These are phyloP conservation scores for Boletus smithii DNA, from an alignment of 1,284 basidiomycete species.

Conservation along the genomic window DNA sequence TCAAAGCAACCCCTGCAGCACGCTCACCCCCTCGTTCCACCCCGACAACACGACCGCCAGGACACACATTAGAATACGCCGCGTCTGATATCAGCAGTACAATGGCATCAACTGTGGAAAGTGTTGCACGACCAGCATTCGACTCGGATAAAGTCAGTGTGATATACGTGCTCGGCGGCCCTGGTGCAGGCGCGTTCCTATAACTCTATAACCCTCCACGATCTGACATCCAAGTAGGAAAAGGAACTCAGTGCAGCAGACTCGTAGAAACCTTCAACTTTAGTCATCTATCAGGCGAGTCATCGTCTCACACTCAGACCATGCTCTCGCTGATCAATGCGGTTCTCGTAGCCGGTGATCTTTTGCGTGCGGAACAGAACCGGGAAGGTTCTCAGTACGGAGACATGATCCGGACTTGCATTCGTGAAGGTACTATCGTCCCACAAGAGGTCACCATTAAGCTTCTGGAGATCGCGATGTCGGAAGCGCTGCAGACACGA, in stretches of 20 bases:
- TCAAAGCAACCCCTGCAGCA: constrained; percentile 59
- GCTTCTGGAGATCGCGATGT: constrained; percentile 93
- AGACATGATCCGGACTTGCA: constrained; percentile 83
- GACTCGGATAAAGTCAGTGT: constrained; percentile 78
- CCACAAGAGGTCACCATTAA: constrained; percentile 97
- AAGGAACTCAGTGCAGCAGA: constrained; percentile 91
- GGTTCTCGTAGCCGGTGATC: constrained; percentile 77
- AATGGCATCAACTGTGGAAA: constrained; percentile 19
- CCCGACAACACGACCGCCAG: constrained; percentile 39
- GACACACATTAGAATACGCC: constrained; percentile 15
- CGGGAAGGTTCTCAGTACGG: constrained; percentile 86
- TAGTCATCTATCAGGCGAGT: constrained; percentile 87
- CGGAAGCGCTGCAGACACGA: constrained; percentile 51
- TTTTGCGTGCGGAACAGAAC: constrained; percentile 91
- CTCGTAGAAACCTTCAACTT: constrained; percentile 91
- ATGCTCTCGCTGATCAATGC: constrained; percentile 2
- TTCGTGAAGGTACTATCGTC: constrained; percentile 92
- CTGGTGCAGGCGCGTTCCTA: constrained; percentile 75
- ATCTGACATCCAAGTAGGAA: constrained; percentile 55
- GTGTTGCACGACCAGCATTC: constrained; percentile 50
- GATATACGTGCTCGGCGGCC: constrained; percentile 95
- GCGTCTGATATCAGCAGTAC: background rate
- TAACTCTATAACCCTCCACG: background rate
- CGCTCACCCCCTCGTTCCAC: constrained; percentile 65
- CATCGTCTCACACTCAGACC: background rate